Evolutionary conservation across 768 basidiomycete genomes (phyloP).

Genomic region (Russula brevipes): DNA sequence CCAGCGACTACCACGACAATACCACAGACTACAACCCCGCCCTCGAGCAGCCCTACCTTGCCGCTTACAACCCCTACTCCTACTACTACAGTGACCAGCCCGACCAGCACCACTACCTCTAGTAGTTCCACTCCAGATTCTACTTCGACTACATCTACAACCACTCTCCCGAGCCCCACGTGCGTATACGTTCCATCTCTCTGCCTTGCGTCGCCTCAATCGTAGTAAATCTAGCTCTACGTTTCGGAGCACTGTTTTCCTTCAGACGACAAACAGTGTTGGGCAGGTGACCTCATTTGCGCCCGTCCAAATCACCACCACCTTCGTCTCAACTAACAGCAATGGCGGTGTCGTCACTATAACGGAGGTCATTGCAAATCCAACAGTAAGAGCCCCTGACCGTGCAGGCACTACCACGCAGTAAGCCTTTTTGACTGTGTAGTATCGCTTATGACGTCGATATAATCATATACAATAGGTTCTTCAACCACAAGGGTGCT

Average conservation of each 20-base stretch:
- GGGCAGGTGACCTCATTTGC: constrained; percentile 47
- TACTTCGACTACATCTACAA: background rate
- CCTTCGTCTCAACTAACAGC: constrained; percentile 48
- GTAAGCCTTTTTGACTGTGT: constrained; percentile 34
- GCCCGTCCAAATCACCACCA: constrained; percentile 54
- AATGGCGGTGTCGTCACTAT: constrained; percentile 53
- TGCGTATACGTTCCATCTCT: constrained; percentile 28
- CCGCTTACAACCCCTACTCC: background rate
- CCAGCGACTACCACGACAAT: background rate
- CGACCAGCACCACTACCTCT: background rate
- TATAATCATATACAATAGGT: constrained; percentile 41
- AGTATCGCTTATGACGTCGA: background rate
- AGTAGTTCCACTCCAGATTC: background rate
- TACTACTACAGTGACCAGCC: background rate
- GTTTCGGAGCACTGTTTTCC: constrained; percentile 46
- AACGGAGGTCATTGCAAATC: constrained; percentile 63
- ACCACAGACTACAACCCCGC: background rate
- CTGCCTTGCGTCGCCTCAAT: constrained; percentile 18
- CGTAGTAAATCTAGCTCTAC: constrained; percentile 42
- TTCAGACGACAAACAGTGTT: constrained; percentile 55
- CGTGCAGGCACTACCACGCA: constrained; percentile 39
- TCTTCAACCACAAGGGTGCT: constrained; percentile 84
- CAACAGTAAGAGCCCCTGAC: constrained; percentile 56
- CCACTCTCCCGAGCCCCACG: constrained; percentile 1
- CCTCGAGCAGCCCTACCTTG: constrained; percentile 4